Conservation (phyloP, 2,329 filamentous ascomycete species). For the Hypoxylon sp. region DNA sequence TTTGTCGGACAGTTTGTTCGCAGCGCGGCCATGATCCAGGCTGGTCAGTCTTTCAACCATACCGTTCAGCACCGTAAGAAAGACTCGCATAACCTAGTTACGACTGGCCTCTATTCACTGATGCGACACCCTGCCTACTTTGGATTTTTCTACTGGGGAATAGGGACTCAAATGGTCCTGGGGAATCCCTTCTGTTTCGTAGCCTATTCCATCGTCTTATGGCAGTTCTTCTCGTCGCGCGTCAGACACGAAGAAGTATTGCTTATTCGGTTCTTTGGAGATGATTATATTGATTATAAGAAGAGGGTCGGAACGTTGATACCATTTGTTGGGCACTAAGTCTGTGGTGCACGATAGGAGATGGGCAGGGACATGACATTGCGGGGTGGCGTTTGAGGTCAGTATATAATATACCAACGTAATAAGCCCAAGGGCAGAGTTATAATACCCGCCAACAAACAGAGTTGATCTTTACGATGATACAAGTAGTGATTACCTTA, state of each 20-base stretch:
- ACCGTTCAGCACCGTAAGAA: slow-evolving; percentile 79
- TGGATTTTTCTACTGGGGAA: slow-evolving; percentile 97
- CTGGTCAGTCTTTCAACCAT: slow-evolving; percentile 92
- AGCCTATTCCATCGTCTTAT: slow-evolving; percentile 80
- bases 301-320: slow-evolving; percentile 80
- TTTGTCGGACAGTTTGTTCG: slow-evolving; percentile 79
- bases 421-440: slow-evolving; percentile 11
- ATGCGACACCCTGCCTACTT: slow-evolving; percentile 94
- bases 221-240: slow-evolving; percentile 83
- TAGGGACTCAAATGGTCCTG: slow-evolving; percentile 92
- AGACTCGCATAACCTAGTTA: slow-evolving; percentile 81
- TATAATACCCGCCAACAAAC: slow-evolving; percentile 9
- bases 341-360: neutral
- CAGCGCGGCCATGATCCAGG: slow-evolving; percentile 87
- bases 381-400: slow-evolving; percentile 20
- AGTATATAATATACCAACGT: neutral
- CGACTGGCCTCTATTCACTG: slow-evolving; percentile 78
- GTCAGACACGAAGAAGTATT: slow-evolving; percentile 83
- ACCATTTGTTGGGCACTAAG: slow-evolving; percentile 71
- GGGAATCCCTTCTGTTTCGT: slow-evolving; percentile 85
- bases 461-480: neutral
- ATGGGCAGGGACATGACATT: slow-evolving; percentile 2
- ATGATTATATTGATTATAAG: slow-evolving; percentile 82
- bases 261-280: slow-evolving; percentile 83
- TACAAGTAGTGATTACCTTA: neutral